Evolutionary conservation across 208 protist genomes (phyloP).

Genomic region (Leptomonas pyrrhocoris): DNA sequence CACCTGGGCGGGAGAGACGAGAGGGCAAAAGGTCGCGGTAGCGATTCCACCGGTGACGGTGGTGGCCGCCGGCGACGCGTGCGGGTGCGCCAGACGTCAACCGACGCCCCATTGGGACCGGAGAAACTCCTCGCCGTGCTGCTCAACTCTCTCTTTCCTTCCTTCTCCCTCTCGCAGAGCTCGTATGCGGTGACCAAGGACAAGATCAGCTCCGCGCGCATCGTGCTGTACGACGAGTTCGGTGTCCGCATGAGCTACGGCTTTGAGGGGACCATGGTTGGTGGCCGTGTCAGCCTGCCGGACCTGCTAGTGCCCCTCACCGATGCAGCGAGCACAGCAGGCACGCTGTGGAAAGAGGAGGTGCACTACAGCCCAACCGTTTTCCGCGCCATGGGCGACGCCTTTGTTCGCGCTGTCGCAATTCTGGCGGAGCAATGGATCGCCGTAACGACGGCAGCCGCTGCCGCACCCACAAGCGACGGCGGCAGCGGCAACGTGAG

Average conservation of each 20-base stretch:
- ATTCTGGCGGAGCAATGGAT: constrained; percentile 25
- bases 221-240: constrained; percentile 92
- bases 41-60: neutral
- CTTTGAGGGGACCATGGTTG: constrained; percentile 94
- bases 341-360: constrained; percentile 8
- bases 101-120: constrained; percentile 27
- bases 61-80: neutral
- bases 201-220: constrained; percentile 88
- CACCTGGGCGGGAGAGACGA: constrained; percentile 13
- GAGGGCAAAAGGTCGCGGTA: neutral
- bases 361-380: constrained; percentile 31
- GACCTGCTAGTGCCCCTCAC: constrained; percentile 16
- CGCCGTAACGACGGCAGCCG: neutral
- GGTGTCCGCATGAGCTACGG: constrained; percentile 94
- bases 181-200: constrained; percentile 89
- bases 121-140: constrained; percentile 84
- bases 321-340: neutral
- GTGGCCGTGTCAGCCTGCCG: constrained; percentile 45
- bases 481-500: constrained; percentile 5
- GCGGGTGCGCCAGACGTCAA: constrained; percentile 10
- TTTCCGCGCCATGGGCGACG: constrained; percentile 34
- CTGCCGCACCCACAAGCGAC: neutral
- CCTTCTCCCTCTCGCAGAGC: constrained; percentile 77
- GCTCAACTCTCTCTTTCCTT: constrained; percentile 53
- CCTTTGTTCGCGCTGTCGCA: constrained; percentile 27